Base-by-base conservation (phyloP, 805 yeast species). In the Debaryomyces tyrocola region DNA sequence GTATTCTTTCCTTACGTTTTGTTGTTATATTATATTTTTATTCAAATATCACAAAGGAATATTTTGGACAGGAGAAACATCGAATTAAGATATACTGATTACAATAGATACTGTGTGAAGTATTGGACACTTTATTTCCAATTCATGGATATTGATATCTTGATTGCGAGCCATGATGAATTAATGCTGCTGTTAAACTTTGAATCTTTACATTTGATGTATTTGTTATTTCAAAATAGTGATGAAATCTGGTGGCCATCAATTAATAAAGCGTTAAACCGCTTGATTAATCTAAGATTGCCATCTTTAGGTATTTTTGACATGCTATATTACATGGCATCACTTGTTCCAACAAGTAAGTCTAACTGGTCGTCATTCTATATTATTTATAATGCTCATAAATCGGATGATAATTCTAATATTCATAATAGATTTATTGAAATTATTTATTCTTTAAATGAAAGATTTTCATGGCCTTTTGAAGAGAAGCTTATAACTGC, bases 401-500 rank as follows among this genome's bases (percentile, higher is more conserved):
- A 49, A 14, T 41, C 39, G 2, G 47, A 52, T 2, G 51, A 36
- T 1, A 51, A 46, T 5, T 59, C 69, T 7, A 34, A 44, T 5
- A 47, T 58, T 14, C 62, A 59, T 45, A 57, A 57, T 35, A 49
- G 55, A 14, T 67, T 64, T 47, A 43, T 69, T 2, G 70, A 70
- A 33, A 54, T 60, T 3, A 57, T 68, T 18, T 59, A 58, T 6
- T 44, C 56, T 1, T 47, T 67, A 14, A 57, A 57, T 40, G 59
- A 63, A 36, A 51, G 59, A 15, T 51, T 54, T 2, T 53, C 48
- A 4, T 70, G 73, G 73, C 61, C 63, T 6, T 36, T 67, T 2
- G 71, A 68, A 18, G 78, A 73, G 37, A 58, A 55, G 35, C 44
- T 70, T n/a, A 44, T 73, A 4, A 43, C 60, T 4, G 53, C 52